A percentile compares a stretch with the other conserved stretches of the same genome.
Evolutionary conservation across 768 basidiomycete genomes (phyloP).

Genomic region (Xanthoconium stramineum): DNA sequence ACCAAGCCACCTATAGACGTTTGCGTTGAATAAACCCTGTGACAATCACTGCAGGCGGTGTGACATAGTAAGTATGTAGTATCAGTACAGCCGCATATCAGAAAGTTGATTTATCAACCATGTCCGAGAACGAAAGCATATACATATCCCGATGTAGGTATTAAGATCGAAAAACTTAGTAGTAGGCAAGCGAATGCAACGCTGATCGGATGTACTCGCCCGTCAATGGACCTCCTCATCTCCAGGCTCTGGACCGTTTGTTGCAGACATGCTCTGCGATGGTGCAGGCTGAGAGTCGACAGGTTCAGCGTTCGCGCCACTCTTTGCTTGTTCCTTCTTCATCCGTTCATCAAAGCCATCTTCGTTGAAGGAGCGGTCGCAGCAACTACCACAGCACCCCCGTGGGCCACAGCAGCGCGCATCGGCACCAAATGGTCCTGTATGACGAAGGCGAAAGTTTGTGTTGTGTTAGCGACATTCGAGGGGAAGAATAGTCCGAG

Average conservation of each 20-base stretch:
- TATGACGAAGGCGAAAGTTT: not conserved
- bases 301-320: constrained; percentile 5
- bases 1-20: too few species aligned
- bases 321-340: constrained; percentile 22
- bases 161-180: too few species aligned
- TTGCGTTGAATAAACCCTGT: too few species aligned
- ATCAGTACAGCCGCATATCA: too few species aligned
- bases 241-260: constrained; percentile 1
- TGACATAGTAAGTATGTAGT: too few species aligned
- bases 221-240: not conserved
- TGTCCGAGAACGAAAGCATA: not conserved
- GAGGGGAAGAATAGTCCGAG: not conserved
- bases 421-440: constrained; percentile 24
- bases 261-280: constrained; percentile 16
- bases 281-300: constrained; percentile 24
- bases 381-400: constrained; percentile 30
- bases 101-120: too few species aligned
- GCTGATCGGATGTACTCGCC: not conserved
- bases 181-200: too few species aligned
- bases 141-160: too few species aligned
- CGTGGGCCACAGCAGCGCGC: constrained; percentile 23
- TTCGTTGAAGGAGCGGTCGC: constrained; percentile 25
- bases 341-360: constrained; percentile 31
- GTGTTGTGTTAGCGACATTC: not conserved
- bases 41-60: too few species aligned